A percentile compares a stretch with the other conserved stretches of the same genome.
These are phyloP conservation scores for Drechslerella dactyloides DNA, from an alignment of 2,329 filamentous ascomycete species.

Conservation along the genomic window DNA sequence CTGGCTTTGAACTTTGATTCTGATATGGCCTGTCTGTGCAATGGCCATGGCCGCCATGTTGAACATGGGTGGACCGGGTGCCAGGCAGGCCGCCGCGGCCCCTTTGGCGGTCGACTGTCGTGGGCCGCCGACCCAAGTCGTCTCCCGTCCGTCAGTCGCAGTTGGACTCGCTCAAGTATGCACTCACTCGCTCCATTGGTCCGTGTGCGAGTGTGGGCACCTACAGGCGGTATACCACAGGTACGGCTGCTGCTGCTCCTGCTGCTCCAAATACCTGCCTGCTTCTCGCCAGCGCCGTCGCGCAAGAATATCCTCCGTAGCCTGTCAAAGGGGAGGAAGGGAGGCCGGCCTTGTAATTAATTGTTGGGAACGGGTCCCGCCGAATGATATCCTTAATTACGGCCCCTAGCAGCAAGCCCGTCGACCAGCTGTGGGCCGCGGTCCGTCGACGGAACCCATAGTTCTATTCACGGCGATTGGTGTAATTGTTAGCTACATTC, in stretches of 20 bases:
- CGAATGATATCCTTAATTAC: not conserved
- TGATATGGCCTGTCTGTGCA: too few relatives aligned
- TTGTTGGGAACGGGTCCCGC: not conserved
- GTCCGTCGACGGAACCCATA: too few relatives aligned
- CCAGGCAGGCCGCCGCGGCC: too few relatives aligned
- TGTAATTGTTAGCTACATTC: too few relatives aligned
- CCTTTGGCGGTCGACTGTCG: slow-evolving; percentile 6
- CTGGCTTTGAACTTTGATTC: too few relatives aligned
- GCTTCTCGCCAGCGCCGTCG: not conserved
- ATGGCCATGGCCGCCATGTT: not conserved
- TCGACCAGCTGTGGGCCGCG: not conserved
- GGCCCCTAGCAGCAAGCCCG: not conserved
- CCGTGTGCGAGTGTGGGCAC: not conserved
- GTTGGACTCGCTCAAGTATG: too few relatives aligned
- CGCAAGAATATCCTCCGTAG: slow-evolving; percentile 48
- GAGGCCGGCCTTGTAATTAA: not conserved
- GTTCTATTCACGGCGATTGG: too few relatives aligned
- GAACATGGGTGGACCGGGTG: slow-evolving; percentile 15
- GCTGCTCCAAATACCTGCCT: not conserved
- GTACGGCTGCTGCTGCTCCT: too few relatives aligned
- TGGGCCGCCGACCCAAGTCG: slow-evolving; percentile 4
- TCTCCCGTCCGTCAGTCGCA: not conserved
- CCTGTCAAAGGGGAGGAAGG: not conserved
- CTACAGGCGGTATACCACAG: too few relatives aligned
- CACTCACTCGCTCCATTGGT: not conserved